A percentile compares a stretch with the other conserved stretches of the same genome.
These are phyloP conservation scores for Glaciozyma antarctica DNA, from an alignment of 768 basidiomycete genomes.

Conservation along the genomic window DNA sequence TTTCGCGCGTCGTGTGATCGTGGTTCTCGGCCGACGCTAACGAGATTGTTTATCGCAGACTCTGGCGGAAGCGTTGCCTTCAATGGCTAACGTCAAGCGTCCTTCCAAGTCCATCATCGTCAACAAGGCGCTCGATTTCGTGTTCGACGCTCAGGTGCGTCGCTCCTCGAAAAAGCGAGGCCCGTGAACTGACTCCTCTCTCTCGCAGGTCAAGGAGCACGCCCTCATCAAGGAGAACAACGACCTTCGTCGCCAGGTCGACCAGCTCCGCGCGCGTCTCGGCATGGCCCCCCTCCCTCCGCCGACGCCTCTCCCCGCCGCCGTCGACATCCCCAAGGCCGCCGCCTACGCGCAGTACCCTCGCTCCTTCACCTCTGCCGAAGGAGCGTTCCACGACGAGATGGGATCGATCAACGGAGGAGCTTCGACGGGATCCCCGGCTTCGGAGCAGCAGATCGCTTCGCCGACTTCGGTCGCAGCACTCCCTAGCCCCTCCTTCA, in stretches of 20 bases:
- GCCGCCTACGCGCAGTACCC: not conserved
- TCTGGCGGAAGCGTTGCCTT: slow-evolving; percentile 81
- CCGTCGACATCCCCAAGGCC: not conserved
- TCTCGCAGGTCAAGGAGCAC: slow-evolving; percentile 68
- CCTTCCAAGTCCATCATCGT: slow-evolving; percentile 96
- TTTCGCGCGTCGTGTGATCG: not conserved
- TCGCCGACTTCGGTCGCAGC: not conserved
- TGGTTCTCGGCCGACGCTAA: too few species aligned
- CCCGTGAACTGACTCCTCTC: not conserved
- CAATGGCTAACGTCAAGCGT: slow-evolving; percentile 78
- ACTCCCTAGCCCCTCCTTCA: not conserved
- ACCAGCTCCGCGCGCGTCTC: slow-evolving; percentile 79
- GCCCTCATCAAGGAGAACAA: slow-evolving; percentile 76
- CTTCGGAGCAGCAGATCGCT: not conserved
- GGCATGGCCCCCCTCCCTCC: slow-evolving; percentile 47
- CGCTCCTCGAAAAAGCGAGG: not conserved
- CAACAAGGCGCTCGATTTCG: slow-evolving; percentile 84
- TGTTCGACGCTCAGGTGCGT: slow-evolving; percentile 41
- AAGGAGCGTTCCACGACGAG: not conserved
- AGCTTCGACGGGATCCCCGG: too few species aligned
- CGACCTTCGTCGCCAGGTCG: slow-evolving; percentile 77
- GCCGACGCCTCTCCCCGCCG: slow-evolving; percentile 14
- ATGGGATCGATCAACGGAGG: not conserved
- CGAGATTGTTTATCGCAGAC: slow-evolving; percentile 46
- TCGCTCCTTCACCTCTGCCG: not conserved